Evolutionary conservation across 371 early-diverging fungal genomes (phyloP), one percentile per base, ranked within the genome.

Genomic region (Batrachochytrium dendrobatidis): DNA sequence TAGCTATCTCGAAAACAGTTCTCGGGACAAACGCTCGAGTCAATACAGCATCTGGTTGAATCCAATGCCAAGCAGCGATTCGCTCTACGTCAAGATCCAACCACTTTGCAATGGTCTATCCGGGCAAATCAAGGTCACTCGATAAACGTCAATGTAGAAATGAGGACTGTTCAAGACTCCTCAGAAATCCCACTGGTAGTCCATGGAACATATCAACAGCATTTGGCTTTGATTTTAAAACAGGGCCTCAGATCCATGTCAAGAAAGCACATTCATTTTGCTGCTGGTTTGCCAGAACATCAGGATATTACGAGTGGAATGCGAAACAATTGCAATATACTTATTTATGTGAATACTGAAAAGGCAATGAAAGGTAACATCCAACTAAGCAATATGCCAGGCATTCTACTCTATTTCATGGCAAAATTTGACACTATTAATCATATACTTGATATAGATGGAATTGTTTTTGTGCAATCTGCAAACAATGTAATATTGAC

Each of bases 231-330:
- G 20, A 90, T 91, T 48, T 52, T 60, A 49, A 46, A 61, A 10
- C 50, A 77, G 8, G 93, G 93, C 1, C 71, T 94, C 12, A 12
- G 8, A 24, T 18, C 8, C 24, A 94, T 94, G 94, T 52, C 50
- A n/a, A 82, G 95, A 34, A 86, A 86, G 45, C 92, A 95, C 73
- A 90, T 95, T 49, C 95, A 95, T 62, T 83, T 88, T 66, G 90
- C 94, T 0, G 53, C 75, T 1, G 93, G 92, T 0, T 63, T 82
- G 48, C 83, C 77, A 0, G 85, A 84, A 10, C 83, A 83, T 22
- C 63, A 70, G 18, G 82, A 73, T 1, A 91, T 90, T 17, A 83
- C 82, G 49, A 69, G 73, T 39, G 78, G 80, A 12, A 90, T 94
- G 84, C 72, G 93, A 17, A 60, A 56, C 17, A 60, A 75, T 0